Conservation (phyloP, 2,329 filamentous ascomycete genomes). For the Graphium sp. region DNA sequence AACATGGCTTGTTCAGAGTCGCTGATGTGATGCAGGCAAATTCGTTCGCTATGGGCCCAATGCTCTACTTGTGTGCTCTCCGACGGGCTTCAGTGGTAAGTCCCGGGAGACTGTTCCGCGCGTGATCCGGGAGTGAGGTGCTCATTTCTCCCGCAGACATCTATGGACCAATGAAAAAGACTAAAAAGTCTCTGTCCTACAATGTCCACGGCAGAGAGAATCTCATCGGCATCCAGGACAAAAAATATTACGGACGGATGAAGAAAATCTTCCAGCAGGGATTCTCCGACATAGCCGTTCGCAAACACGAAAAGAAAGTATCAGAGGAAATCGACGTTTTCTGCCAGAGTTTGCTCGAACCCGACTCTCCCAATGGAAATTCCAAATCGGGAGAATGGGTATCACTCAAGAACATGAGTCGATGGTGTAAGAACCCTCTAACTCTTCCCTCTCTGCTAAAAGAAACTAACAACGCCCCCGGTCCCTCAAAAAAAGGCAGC, state of each 20-base stretch:
- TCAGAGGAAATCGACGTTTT: background rate
- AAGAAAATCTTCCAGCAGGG: slow-evolving; percentile 2
- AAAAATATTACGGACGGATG: background rate
- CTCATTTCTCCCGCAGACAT: slow-evolving; percentile 1
- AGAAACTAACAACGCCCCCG: slow-evolving; percentile 2
- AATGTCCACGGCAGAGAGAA: background rate
- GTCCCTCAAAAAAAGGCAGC: slow-evolving; percentile 6
- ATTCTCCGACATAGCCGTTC: slow-evolving; percentile 1
- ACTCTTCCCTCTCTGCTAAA: slow-evolving; percentile 3
- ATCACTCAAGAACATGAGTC: slow-evolving; percentile 1
- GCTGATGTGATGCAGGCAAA: background rate
- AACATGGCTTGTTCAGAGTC: too few species aligned
- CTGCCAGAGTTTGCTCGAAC: background rate
- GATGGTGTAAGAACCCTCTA: slow-evolving; percentile 3
- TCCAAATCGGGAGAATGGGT: too few species aligned
- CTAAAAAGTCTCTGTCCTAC: slow-evolving; percentile 6
- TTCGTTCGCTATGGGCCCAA: slow-evolving; percentile 13
- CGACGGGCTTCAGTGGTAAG: slow-evolving; percentile 3
- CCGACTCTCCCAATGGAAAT: background rate
- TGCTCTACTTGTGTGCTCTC: slow-evolving; percentile 5
- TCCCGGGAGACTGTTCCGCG: too few species aligned
- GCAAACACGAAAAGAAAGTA: slow-evolving; percentile 1
- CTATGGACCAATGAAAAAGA: slow-evolving; percentile 3
- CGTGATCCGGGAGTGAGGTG: background rate
- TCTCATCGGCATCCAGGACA: slow-evolving; percentile 1